A percentile compares a stretch with the other conserved stretches of the same genome.
These are phyloP conservation scores for Batrachochytrium dendrobatidis DNA, from an alignment of 371 early-diverging fungal genomes.

Conservation along the genomic window DNA sequence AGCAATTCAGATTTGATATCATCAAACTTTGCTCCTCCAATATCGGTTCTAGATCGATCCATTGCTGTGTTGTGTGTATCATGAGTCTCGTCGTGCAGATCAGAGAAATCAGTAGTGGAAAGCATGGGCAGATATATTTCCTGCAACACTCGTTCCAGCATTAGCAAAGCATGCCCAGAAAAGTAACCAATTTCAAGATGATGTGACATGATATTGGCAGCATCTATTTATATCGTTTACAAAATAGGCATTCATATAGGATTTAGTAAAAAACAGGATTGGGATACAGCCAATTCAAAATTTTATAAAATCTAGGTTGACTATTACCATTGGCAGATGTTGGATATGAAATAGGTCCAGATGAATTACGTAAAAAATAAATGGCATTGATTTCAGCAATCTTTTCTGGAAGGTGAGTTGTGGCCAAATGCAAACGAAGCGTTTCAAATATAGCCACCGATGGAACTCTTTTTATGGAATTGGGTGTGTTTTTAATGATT, in stretches of 20 bases:
- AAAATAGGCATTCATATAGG: background rate
- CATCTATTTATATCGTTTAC: constrained; percentile 26
- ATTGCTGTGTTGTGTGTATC: constrained; percentile 3
- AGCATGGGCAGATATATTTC: constrained; percentile 50
- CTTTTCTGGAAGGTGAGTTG: constrained; percentile 37
- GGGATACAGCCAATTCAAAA: background rate
- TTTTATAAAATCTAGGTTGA: background rate
- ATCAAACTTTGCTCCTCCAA: constrained; percentile 16
- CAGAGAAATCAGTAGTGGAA: constrained; percentile 14
- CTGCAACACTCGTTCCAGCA: constrained; percentile 42
- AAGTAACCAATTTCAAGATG: constrained; percentile 44
- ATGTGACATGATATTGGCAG: constrained; percentile 15
- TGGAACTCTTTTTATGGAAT: no score
- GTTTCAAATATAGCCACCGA: constrained; percentile 14
- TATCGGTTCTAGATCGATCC: constrained; percentile 7
- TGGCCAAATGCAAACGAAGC: constrained; percentile 28
- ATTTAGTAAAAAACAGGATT: background rate
- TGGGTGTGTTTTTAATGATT: no score
- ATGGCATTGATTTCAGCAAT: constrained; percentile 42
- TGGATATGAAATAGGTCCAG: constrained; percentile 34
- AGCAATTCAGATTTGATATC: constrained; percentile 35
- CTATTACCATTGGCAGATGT: constrained; percentile 23
- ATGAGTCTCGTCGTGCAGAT: background rate
- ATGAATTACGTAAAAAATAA: constrained; percentile 38
- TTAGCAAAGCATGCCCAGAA: constrained; percentile 40